These are phyloP conservation scores for Geotrichum aggregatum DNA, from an alignment of 1,139 yeast species.

Conservation along the genomic window DNA sequence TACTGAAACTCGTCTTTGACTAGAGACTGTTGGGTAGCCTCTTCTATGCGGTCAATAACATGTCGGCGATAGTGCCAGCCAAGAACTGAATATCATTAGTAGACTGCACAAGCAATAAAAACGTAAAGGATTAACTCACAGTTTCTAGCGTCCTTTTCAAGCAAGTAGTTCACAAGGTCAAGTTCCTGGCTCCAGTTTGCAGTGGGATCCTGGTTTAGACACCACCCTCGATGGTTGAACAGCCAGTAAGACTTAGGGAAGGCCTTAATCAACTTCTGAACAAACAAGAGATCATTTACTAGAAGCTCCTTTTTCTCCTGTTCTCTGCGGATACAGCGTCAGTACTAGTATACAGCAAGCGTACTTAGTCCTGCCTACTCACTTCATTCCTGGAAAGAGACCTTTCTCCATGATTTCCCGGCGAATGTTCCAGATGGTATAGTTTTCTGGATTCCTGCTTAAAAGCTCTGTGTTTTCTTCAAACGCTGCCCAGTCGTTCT, in stretches of 20 bases:
- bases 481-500: slow-evolving; percentile 46
- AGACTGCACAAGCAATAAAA: not conserved
- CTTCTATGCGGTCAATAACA: slow-evolving; percentile 54
- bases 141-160: slow-evolving; percentile 73
- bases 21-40: slow-evolving; percentile 32
- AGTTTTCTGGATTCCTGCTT: slow-evolving; percentile 74
- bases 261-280: slow-evolving; percentile 54
- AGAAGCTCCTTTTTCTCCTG: slow-evolving; percentile 41
- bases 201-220: slow-evolving; percentile 52
- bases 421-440: slow-evolving; percentile 86
- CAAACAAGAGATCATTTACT: slow-evolving; percentile 57
- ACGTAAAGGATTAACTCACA: slow-evolving; percentile 33
- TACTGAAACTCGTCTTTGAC: slow-evolving; percentile 60
- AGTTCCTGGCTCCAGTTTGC: slow-evolving; percentile 69
- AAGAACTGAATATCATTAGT: slow-evolving; percentile 43
- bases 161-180: slow-evolving; percentile 60
- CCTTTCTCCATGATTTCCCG: slow-evolving; percentile 56
- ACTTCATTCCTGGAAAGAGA: slow-evolving; percentile 32
- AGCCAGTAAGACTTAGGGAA: slow-evolving; percentile 94
- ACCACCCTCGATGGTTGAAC: slow-evolving; percentile 92
- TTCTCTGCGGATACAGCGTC: slow-evolving; percentile 1
- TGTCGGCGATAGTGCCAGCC: slow-evolving; percentile 94
- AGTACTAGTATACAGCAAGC: not conserved
- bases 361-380: too few species aligned
- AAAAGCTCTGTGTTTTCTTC: slow-evolving; percentile 55